phyloP scores from a whole-genome alignment of 192 early-diverging fungal species.

The Coemansia sp. region DNA sequence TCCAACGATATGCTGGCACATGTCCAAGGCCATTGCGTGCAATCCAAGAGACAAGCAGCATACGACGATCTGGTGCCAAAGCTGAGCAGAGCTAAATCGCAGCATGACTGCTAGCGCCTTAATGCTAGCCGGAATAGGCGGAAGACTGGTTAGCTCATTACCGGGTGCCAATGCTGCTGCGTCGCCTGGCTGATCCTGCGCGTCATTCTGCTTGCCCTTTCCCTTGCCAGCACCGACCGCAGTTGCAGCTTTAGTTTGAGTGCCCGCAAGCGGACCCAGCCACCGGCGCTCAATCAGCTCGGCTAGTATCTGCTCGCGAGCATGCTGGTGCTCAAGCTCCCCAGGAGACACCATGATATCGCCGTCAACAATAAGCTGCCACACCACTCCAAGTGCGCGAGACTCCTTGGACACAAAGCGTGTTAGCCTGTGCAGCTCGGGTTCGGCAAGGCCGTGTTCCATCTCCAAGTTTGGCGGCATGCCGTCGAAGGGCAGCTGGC shows the following conservation, averaged over 20 bases:
- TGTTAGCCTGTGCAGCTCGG: slow-evolving; percentile 21
- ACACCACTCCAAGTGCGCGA: slow-evolving; percentile 25
- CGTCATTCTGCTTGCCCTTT: slow-evolving; percentile 10
- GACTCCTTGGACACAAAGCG: slow-evolving; percentile 23
- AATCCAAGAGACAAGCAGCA: slow-evolving; percentile 18
- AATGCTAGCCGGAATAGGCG: slow-evolving; percentile 26
- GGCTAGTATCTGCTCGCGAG: slow-evolving; percentile 36
- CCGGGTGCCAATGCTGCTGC: neutral
- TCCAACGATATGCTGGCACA: slow-evolving; percentile 32
- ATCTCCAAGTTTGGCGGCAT: neutral
- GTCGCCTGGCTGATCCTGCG: neutral
- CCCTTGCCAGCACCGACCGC: slow-evolving; percentile 6
- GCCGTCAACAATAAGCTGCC: slow-evolving; percentile 48
- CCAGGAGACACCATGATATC: slow-evolving; percentile 51
- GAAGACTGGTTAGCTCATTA: slow-evolving; percentile 17
- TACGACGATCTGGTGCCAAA: slow-evolving; percentile 16
- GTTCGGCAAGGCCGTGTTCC: neutral
- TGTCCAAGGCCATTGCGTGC: slow-evolving; percentile 34
- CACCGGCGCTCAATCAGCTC: slow-evolving; percentile 44
- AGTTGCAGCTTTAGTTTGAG: neutral
- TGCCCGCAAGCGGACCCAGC: slow-evolving; percentile 15
- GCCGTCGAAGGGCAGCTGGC: neutral
- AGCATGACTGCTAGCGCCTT: slow-evolving; percentile 38
- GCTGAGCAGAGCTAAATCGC: slow-evolving; percentile 24
- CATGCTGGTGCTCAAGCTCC: slow-evolving; percentile 33